Conservation (phyloP, 177 flowering plant genomes). For the Tripterygium wilfordii region DNA sequence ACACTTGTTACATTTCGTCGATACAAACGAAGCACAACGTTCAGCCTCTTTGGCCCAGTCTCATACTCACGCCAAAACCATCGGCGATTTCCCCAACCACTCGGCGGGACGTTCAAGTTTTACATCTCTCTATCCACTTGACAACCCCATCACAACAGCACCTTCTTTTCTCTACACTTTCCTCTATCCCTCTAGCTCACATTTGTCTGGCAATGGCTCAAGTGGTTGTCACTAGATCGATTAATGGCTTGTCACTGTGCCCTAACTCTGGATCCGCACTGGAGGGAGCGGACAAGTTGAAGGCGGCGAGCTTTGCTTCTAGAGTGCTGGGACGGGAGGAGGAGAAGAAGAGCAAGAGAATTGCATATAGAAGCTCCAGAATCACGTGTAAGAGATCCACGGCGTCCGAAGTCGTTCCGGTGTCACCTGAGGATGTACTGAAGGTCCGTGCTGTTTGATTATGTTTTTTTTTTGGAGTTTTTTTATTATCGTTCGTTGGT, state of each 20-base stretch:
- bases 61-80: too few species aligned
- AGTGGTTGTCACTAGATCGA: conserved; percentile 42
- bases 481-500: too few species aligned
- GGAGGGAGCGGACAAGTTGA: conserved; percentile 39
- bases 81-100: too few species aligned
- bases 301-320: conserved; percentile 24
- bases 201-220: conserved; percentile 42
- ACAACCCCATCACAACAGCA: too few species aligned
- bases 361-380: too few species aligned
- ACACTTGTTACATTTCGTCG: too few species aligned
- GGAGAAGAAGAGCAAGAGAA: conserved; percentile 13
- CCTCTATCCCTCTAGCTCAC: neutral
- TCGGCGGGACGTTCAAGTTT: too few species aligned
- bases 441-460: conserved; percentile 19
- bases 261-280: conserved; percentile 29
- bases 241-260: conserved; percentile 27
- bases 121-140: too few species aligned
- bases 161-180: too few species aligned
- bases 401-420: conserved; percentile 43
- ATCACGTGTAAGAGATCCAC: conserved; percentile 26
- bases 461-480: too few species aligned
- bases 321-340: conserved; percentile 15
- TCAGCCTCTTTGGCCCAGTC: too few species aligned
- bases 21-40: too few species aligned
- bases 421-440: conserved; percentile 49